Evolutionary conservation across 768 basidiomycete species (phyloP).

Genomic region (Mycena alexandri): DNA sequence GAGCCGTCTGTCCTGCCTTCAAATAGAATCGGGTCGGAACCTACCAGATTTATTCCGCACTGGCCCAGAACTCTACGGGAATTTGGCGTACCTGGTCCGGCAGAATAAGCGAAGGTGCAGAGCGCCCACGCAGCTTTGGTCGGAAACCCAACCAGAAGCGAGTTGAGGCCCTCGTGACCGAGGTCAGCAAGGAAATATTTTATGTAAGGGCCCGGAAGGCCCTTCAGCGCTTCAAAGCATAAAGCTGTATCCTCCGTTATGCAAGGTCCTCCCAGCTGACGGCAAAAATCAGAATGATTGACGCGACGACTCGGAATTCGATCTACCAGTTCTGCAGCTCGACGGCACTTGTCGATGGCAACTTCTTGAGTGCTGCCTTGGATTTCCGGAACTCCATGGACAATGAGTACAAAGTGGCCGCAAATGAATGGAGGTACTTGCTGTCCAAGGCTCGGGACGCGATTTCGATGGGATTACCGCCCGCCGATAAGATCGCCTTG

Average conservation of each 20-base stretch:
- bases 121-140: slow-evolving; percentile 88
- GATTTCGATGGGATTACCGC: slow-evolving; percentile 76
- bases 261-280: slow-evolving; percentile 61
- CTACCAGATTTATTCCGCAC: slow-evolving; percentile 39
- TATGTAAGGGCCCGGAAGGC: slow-evolving; percentile 97
- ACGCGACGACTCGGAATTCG: neutral
- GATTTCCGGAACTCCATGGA: slow-evolving; percentile 85
- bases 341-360: slow-evolving; percentile 86
- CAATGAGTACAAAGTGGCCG: slow-evolving; percentile 14
- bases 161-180: slow-evolving; percentile 93
- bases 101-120: slow-evolving; percentile 96
- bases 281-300: neutral
- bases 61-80: neutral
- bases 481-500: slow-evolving; percentile 79
- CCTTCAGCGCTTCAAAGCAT: slow-evolving; percentile 88
- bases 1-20: slow-evolving; percentile 90
- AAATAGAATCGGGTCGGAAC: slow-evolving; percentile 75
- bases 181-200: slow-evolving; percentile 89
- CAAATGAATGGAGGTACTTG: slow-evolving; percentile 51
- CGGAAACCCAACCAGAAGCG: slow-evolving; percentile 80
- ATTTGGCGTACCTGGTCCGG: slow-evolving; percentile 70
- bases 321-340: slow-evolving; percentile 85
- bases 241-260: slow-evolving; percentile 96
- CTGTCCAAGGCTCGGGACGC: slow-evolving; percentile 85
- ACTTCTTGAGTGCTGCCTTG: slow-evolving; percentile 95